Conservation (phyloP, 192 early-diverging fungal genomes). For the Backusella psychrophila region DNA sequence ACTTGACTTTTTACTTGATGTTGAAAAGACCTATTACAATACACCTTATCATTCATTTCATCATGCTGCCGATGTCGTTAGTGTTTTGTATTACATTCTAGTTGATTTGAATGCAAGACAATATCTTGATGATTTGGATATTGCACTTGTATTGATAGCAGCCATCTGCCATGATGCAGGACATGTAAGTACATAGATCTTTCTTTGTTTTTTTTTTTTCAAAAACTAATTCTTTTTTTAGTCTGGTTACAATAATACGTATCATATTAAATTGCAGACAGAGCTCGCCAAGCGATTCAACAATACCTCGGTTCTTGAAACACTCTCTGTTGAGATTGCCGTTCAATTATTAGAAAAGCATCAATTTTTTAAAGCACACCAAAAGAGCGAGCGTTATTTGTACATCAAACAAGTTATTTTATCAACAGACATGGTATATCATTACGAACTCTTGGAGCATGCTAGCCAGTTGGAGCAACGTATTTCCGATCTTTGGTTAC, state of each 20-base stretch:
- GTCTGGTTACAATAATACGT: constrained; percentile 87
- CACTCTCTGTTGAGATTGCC: constrained; percentile 71
- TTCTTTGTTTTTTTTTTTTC: not conserved
- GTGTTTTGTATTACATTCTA: constrained; percentile 77
- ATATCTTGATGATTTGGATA: constrained; percentile 67
- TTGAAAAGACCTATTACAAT: constrained; percentile 69
- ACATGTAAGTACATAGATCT: constrained; percentile 55
- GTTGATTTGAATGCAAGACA: constrained; percentile 64
- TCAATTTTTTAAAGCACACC: constrained; percentile 54
- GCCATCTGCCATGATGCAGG: constrained; percentile 87
- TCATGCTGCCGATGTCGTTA: constrained; percentile 85
- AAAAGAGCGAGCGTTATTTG: constrained; percentile 33
- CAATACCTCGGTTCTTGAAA: constrained; percentile 78
- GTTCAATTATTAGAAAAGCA: constrained; percentile 66
- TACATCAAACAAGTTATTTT: constrained; percentile 69
- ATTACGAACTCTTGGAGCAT: constrained; percentile 60
- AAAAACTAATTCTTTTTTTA: constrained; percentile 27
- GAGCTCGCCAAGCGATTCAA: constrained; percentile 66
- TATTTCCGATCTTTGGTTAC: not conserved
- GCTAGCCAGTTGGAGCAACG: not conserved
- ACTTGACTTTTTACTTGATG: constrained; percentile 83
- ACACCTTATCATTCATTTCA: constrained; percentile 89
- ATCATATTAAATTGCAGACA: constrained; percentile 77
- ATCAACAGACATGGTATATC: constrained; percentile 83
- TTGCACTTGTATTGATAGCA: constrained; percentile 70